A percentile compares a stretch with the other conserved stretches of the same genome.
Conservation (phyloP, 345 rosid species). For the Schrenkiella parvula region DNA sequence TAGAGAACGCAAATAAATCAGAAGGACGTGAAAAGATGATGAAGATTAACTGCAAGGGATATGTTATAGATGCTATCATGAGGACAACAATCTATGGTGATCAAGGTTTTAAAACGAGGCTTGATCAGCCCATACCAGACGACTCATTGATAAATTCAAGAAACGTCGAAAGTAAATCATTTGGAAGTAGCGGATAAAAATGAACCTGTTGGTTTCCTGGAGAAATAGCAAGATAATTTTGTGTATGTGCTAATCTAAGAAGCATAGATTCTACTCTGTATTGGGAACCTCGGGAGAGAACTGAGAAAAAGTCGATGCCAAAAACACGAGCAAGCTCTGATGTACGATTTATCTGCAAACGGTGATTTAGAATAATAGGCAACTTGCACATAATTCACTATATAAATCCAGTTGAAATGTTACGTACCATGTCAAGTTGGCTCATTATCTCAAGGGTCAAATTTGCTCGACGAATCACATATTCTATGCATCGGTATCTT, state of each 20-base stretch:
- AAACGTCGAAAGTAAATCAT: not conserved
- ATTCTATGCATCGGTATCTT: constrained; percentile 78
- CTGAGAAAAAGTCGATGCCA: constrained; percentile 97
- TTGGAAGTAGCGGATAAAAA: not conserved
- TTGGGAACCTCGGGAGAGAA: constrained; percentile 96
- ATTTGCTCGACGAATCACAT: constrained; percentile 64
- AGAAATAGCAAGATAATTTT: constrained; percentile 91
- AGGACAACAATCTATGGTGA: not conserved
- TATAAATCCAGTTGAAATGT: constrained; percentile 5
- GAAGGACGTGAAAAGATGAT: not conserved
- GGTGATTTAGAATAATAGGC: not conserved
- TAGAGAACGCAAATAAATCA: not conserved
- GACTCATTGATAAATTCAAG: not conserved
- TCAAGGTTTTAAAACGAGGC: not conserved
- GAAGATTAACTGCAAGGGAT: constrained; percentile 5
- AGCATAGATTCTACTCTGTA: constrained; percentile 98
- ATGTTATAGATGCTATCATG: not conserved
- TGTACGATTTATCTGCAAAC: constrained; percentile 87
- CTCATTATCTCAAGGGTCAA: constrained; percentile 73
- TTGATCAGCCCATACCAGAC: not conserved
- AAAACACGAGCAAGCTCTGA: constrained; percentile 98
- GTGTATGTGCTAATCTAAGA: constrained; percentile 89
- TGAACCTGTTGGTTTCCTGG: constrained; percentile 89
- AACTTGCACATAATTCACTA: not conserved
- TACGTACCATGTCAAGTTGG: constrained; percentile 85